These are phyloP conservation scores for Sporothrix protearum DNA, from an alignment of 2,329 filamentous ascomycete species.

Conservation along the genomic window DNA sequence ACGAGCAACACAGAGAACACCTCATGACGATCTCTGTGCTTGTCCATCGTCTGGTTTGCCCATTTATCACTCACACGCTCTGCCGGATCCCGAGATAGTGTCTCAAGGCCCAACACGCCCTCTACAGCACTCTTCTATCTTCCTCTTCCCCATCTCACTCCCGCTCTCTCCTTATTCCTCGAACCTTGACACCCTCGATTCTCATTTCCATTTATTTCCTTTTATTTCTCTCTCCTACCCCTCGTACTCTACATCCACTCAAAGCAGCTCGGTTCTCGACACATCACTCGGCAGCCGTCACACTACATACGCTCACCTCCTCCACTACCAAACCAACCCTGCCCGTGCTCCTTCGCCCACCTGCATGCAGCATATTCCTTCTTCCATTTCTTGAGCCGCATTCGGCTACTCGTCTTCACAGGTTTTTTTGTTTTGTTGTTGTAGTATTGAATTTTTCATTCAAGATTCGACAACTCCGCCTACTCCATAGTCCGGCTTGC, in stretches of 20 bases:
- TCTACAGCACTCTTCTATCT: not conserved
- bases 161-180: not conserved
- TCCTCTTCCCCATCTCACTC: not conserved
- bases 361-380: not conserved
- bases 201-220: not conserved
- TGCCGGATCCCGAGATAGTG: conserved; percentile 5
- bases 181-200: not conserved
- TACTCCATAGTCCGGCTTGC: not conserved
- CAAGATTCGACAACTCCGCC: not conserved
- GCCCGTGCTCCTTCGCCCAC: not conserved
- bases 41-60: not conserved
- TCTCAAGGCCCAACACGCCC: not conserved
- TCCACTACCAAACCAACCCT: not conserved
- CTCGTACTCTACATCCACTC: conserved; percentile 1
- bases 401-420: not conserved
- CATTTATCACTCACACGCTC: not conserved
- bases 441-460: not conserved
- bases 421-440: not conserved
- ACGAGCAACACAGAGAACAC: not conserved
- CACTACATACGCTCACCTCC: conserved; percentile 4
- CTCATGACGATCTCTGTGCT: not conserved
- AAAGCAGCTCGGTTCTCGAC: not conserved
- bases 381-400: not conserved
- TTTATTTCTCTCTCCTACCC: not conserved
- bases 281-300: not conserved